Base-by-base conservation (phyloP, 345 rosid genomes). In the Salix dunnii region DNA sequence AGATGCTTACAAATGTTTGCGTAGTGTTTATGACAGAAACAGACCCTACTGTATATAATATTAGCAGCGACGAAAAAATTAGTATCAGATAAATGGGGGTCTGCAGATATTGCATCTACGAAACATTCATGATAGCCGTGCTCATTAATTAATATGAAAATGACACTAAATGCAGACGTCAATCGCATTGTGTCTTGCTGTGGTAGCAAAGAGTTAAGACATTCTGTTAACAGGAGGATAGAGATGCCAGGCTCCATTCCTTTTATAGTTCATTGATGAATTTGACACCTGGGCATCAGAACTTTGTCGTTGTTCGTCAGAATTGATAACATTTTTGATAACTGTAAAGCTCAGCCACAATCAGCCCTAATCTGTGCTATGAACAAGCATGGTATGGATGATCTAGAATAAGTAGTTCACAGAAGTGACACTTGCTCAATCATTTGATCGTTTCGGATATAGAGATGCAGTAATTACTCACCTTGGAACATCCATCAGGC, bases 401-500 rank as follows among this genome's bases (percentile, higher is more conserved):
- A 55, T 55, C 27, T n/a, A 55, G 61, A 25, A 10, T 7, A 58
- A 58, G 13, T 68, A 69, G 65, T 25, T 58, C 30, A 7, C 63
- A 76, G 53, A 33, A 8, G 27, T 42, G 20, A 33, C 12, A 18
- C 51, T 1, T 69, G 30, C 18, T 30, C 40, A 31, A 30, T 53
- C 35, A 20, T 30, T 53, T 11, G 61, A 12, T 18, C 13, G 49
- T 58, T 58, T 23, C 63, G 3, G 63, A 11, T 58, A 40, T 38
- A 17, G 70, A 42, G 48, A 66, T 28, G 28, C 12, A 20, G 17
- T 12, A n/a, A 35, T 2, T 38, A 48, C 70, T 71, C 53, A 91
- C 98, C 88, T 85, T 81, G 49, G 88, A 86, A 51, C 36, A 78
- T 36, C 90, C 91, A 84, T 87, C 70, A 35, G 88, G 76, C 88